phyloP scores from a whole-genome alignment of 176 grass and related monocot genomes.

The Echinochloa phyllopogon region DNA sequence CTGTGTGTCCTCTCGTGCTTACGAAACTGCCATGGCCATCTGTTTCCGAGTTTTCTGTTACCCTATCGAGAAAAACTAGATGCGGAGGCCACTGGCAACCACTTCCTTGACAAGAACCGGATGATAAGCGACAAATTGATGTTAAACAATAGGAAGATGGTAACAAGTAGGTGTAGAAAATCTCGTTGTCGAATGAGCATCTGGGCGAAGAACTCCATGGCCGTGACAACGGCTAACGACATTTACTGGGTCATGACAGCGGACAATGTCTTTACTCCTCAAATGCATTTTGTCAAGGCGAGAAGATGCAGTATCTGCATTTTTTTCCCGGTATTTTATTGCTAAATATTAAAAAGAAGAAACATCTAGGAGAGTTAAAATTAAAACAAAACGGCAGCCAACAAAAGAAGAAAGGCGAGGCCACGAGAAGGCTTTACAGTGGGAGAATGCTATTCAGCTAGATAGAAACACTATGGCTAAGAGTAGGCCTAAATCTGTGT shows the following conservation, averaged over 20 bases:
- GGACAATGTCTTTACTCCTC: not conserved
- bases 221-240: slow-evolving; percentile 24
- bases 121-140: not conserved
- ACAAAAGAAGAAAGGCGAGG: no score
- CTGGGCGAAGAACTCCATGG: not conserved
- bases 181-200: not conserved
- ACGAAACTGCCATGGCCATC: slow-evolving; percentile 22
- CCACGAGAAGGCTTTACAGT: no score
- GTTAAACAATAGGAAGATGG: not conserved
- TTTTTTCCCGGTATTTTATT: no score
- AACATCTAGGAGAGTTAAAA: no score
- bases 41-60: not conserved
- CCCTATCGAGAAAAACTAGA: not conserved
- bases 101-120: not conserved
- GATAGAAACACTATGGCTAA: no score
- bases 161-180: not conserved
- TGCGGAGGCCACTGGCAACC: not conserved
- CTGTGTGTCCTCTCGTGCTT: not conserved
- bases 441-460: no score
- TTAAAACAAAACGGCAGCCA: no score
- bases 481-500: no score
- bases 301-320: no score
- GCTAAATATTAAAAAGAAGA: no score
- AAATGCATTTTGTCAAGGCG: not conserved
- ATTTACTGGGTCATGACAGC: not conserved